Evolutionary conservation across 106 monocot species (phyloP), one percentile per base, ranked within the genome.

Genomic region (Dendrobium catenatum): DNA sequence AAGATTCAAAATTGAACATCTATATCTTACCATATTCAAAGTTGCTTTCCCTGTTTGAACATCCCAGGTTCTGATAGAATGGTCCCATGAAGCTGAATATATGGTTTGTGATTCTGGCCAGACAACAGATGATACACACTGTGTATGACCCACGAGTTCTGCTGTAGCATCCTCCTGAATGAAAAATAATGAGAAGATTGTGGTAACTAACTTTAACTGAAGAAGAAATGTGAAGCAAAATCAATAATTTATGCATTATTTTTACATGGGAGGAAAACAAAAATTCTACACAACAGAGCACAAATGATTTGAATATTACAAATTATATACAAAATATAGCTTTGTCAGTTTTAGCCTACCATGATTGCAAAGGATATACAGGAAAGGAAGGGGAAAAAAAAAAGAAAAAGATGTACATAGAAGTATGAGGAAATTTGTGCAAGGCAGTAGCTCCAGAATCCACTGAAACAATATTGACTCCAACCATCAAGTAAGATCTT

Each of bases 21-120:
- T 68, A 40, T 42, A 20, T 19, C 73, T 42, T 93, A 93, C 92
- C 89, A 86, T 79, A 79, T 90, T 90, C 88, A 82, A 93, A 0
- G 86, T 48, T 49, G 84, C 79, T 74, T 83, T 80, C 41, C 85
- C 89, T 55, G 89, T 85, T 79, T 88, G 79, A 77, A 86, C 88
- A 86, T 93, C 89, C 92, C 92, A 89, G 80, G 51, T 83, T 81
- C 89, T 88, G 43, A 93, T 76, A 72, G 92, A 89, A 83, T 93
- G 92, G 72, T 93, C 92, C 89, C 88, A 89, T 42, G 92, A 93
- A 42, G 86, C 89, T 82, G 92, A 93, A 85, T 88, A 93, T 78
- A 93, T 68, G 44, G 81, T 86, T 55, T 90, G 47, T 77, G 20
- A 10, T 74, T 90, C 89, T 37, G 83, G 83, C 92, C 92, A 93